These are phyloP conservation scores for Kwoniella newhampshirensis DNA, from an alignment of 768 basidiomycete species.

Conservation along the genomic window DNA sequence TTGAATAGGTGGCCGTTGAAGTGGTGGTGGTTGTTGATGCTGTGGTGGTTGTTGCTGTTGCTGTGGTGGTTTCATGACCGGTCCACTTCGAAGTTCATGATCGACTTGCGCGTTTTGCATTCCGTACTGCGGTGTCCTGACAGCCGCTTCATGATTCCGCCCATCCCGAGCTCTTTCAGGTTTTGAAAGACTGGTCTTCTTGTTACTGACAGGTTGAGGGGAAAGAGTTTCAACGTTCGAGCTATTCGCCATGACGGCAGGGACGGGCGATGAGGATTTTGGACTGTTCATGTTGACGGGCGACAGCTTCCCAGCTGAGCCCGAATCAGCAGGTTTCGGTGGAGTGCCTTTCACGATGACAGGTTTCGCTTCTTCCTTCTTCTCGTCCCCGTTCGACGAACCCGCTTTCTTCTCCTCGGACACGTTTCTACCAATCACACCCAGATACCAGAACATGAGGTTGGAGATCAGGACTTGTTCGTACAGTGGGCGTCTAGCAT, in stretches of 20 bases:
- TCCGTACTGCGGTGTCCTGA: conserved; percentile 87
- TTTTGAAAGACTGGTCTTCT: conserved; percentile 58
- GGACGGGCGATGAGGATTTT: not conserved
- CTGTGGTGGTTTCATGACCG: conserved; percentile 11
- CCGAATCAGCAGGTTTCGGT: conserved; percentile 36
- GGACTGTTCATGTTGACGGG: conserved; percentile 2
- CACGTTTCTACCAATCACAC: conserved; percentile 91
- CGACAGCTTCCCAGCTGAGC: conserved; percentile 33
- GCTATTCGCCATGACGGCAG: not conserved
- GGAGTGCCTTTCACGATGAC: conserved; percentile 43
- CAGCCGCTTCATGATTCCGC: conserved; percentile 79
- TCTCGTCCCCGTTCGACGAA: conserved; percentile 32
- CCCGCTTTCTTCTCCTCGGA: conserved; percentile 52
- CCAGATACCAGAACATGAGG: conserved; percentile 89
- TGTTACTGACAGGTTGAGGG: conserved; percentile 13
- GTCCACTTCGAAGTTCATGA: conserved; percentile 60
- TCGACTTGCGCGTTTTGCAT: conserved; percentile 92
- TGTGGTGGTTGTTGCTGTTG: conserved; percentile 11
- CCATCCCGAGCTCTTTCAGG: conserved; percentile 69
- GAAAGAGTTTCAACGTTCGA: conserved; percentile 1
- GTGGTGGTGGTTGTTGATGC: conserved; percentile 24
- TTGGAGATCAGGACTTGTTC: conserved; percentile 72
- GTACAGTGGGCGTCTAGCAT: conserved; percentile 90
- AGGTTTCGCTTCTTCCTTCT: conserved; percentile 39
- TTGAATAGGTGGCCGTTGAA: conserved; percentile 6